phyloP scores from a whole-genome alignment of 108 stramenopile genomes.

The Fragilariopsis cylindrus region DNA sequence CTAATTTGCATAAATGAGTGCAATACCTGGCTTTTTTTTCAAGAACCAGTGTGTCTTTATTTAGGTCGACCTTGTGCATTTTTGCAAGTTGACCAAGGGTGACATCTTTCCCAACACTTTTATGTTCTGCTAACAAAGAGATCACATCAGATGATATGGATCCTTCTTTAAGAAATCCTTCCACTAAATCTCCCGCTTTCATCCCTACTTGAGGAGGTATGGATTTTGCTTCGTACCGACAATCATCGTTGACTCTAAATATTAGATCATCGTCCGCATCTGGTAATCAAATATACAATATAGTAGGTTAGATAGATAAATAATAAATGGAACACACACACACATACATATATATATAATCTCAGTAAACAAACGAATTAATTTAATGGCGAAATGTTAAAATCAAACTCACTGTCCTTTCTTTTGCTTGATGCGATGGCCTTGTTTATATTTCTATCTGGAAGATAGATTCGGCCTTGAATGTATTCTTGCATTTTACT shows the following conservation, averaged over 20 bases:
- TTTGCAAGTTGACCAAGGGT: slow-evolving; percentile 42
- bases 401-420: not conserved
- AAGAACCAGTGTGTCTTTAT: slow-evolving; percentile 56
- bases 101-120: slow-evolving; percentile 9
- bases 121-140: not conserved
- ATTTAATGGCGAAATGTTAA: not conserved
- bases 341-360: not conserved
- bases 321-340: not conserved
- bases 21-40: slow-evolving; percentile 60
- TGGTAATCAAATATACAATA: not conserved
- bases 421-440: slow-evolving; percentile 13
- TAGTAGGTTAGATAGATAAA: not conserved
- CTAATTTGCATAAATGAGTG: slow-evolving; percentile 59
- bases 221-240: slow-evolving; percentile 10
- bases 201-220: slow-evolving; percentile 45
- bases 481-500: slow-evolving; percentile 83
- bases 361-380: not conserved
- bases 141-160: not conserved
- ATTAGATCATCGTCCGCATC: slow-evolving; percentile 30
- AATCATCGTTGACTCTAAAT: slow-evolving; percentile 19
- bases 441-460: slow-evolving; percentile 16
- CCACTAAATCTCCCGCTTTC: slow-evolving; percentile 57
- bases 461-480: slow-evolving; percentile 35
- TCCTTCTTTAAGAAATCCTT: slow-evolving; percentile 44
- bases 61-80: slow-evolving; percentile 46